Evolutionary conservation across 306 rosid genomes (phyloP), one percentile per base, ranked within the genome.

Genomic region (Fragaria nilgerrensis): DNA sequence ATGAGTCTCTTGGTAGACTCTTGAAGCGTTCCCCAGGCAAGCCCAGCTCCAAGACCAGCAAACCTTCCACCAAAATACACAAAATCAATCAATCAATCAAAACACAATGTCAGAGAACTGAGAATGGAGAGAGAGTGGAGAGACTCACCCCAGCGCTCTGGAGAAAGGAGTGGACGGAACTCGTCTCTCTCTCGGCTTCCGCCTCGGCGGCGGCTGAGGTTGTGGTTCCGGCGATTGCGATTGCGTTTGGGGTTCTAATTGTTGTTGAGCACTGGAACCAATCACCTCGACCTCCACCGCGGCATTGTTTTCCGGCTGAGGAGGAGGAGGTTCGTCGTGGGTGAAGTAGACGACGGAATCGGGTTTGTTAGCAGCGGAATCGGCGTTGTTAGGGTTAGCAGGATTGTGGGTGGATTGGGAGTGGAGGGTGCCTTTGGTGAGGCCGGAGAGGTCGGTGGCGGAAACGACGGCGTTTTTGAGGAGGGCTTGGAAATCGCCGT

Each of bases 21-120:
- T 89, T 95, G 89, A 70, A 95, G 69, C 25, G 98, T 90, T 79
- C 98, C 98, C 98, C 96, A 92, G 2, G 97, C 97, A 69, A 92
- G 98, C 47, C 97, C 92, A 76, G 91, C 97, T 70, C 97, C 97
- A 22, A 95, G 87, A 23, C 97, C 98, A 56, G 97, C 97, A 89
- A 95, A 95, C 84, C 96, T 84, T 20, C 5, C 27, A 39, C 41
- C 43, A 69, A 25, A 23, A 17, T 6, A 37, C 41, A 5, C 41
- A 2, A 75, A 75, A 50, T 50, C 43, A 68, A 43, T 17, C 34
- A 68, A 62, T 62, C 20, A 22, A 61, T 14, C 62, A 29, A 19
- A 36, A 22, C 67, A 61, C 37, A 27, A 27, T 14, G 36, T 27
- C 39, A 58, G 41, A 8, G 15, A 23, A 68, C 16, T 2, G 39